A percentile compares a stretch with the other conserved stretches of the same genome.
phyloP scores from a whole-genome alignment of 768 basidiomycete genomes.

The Cystofilobasidium bisporidii region DNA sequence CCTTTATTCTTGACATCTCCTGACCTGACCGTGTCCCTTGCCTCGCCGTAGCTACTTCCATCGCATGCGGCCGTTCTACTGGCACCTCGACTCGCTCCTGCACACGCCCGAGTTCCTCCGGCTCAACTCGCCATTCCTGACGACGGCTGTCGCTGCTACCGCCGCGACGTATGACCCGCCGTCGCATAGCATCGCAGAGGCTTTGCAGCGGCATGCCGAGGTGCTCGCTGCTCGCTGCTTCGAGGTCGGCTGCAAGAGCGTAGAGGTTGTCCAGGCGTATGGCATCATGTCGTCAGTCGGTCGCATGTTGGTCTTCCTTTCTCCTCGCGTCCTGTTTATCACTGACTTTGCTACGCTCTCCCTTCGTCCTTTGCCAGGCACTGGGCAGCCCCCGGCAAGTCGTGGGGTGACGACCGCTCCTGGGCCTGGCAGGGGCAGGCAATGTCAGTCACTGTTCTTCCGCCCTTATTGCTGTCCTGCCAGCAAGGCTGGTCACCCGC shows the following conservation, averaged over 20 bases:
- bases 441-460: neutral
- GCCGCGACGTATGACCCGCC: constrained; percentile 64
- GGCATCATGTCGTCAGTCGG: constrained; percentile 63
- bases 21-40: too few relatives aligned
- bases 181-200: constrained; percentile 56
- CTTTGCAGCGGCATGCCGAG: constrained; percentile 61
- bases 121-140: constrained; percentile 66
- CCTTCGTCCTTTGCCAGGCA: too few relatives aligned
- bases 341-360: too few relatives aligned
- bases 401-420: neutral
- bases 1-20: too few relatives aligned
- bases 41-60: constrained; percentile 59
- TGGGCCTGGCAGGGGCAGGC: neutral
- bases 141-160: constrained; percentile 73
- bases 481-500: too few relatives aligned
- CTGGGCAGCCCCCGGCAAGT: neutral
- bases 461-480: too few relatives aligned
- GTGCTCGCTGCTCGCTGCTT: constrained; percentile 69
- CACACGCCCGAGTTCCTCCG: constrained; percentile 75
- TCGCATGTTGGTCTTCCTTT: neutral
- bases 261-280: constrained; percentile 82
- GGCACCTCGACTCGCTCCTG: constrained; percentile 75
- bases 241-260: constrained; percentile 61
- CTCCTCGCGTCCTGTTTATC: neutral
- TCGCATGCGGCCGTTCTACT: constrained; percentile 80